Base-by-base conservation (phyloP, 169 alveolate genomes). In the Theileria annulata region DNA sequence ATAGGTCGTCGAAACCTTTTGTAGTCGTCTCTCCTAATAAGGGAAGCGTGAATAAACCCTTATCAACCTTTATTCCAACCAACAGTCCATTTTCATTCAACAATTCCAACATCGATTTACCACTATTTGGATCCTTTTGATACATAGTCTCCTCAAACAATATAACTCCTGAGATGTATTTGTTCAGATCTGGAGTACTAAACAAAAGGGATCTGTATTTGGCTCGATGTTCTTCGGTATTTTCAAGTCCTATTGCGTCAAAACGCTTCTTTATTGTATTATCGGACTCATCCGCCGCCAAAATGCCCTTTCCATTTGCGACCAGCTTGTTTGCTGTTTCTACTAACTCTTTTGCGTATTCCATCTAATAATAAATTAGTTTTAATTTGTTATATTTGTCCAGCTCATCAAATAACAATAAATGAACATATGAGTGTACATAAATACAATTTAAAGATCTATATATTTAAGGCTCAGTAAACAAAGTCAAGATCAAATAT, bases 211-310 rank as follows among this genome's bases (percentile, higher is more conserved):
- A 97, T 71, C 99, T 93, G 91, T 97, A 98, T 42, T 95, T 96
- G 51, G 98, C 95, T 83, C 99, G 94, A 88, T 97, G 94, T 75
- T 92, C 97, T 76, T 96, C 98, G 13, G 96, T 97, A 91, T 97
- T 98, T 86, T 96, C 99, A 42, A 97, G 93, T 27, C 94, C 92
- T 12, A 96, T 95, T 69, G 87, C 83, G 63, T 92, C 97, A 86
- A 98, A 98, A 63, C 99, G 93, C 91, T 97, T 97, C 87, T 97
- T 97, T 64, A 97, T 97, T 27, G 99, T 97, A 73, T 99, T 99
- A 31, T 99, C 96, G 33, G 99, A 95, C 93, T 98, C 99, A 85
- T 98, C 99, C 30, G 99, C 99, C 25, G 99, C 99, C 49, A 98
- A 92, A 75, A 98, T 95, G 47, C 99, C 99, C 92, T 96, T 96